phyloP scores from a whole-genome alignment of 2,329 filamentous ascomycete species.

The Pseudogymnoascus sp. region DNA sequence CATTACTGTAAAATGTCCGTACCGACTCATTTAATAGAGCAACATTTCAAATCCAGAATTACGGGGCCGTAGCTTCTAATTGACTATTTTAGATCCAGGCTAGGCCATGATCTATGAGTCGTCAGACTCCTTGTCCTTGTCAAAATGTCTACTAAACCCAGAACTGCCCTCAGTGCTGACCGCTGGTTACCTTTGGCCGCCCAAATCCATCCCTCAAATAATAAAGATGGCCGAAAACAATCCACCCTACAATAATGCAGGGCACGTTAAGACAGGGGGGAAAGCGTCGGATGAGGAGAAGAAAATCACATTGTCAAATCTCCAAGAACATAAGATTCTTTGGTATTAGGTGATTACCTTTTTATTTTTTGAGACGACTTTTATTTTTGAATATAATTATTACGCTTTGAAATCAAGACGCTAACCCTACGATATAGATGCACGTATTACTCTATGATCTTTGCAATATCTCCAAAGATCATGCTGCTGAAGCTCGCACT shows the following conservation, averaged over 20 bases:
- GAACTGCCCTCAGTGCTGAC: not conserved
- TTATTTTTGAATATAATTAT: not conserved
- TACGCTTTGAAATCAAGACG: not conserved
- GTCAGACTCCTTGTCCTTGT: not conserved
- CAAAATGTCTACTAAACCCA: not conserved
- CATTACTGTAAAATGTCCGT: not conserved
- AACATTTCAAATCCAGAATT: not conserved
- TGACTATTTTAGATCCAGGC: not conserved
- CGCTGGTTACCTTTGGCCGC: not conserved
- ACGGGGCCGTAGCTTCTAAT: not conserved
- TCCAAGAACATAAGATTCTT: not conserved
- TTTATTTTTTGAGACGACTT: not conserved
- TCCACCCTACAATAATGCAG: not conserved
- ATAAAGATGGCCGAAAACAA: not conserved
- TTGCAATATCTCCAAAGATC: slow-evolving; percentile 18
- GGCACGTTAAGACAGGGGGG: too few species aligned
- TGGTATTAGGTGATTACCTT: not conserved
- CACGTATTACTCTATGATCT: slow-evolving; percentile 22
- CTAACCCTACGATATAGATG: slow-evolving; percentile 12
- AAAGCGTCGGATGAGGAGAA: not conserved
- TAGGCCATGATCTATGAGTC: not conserved
- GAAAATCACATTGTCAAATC: not conserved
- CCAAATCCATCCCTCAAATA: not conserved
- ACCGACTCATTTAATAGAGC: not conserved
- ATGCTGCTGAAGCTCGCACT: slow-evolving; percentile 15